Base-by-base conservation (phyloP, 2,329 filamentous ascomycete genomes). In the Biscogniauxia marginata region DNA sequence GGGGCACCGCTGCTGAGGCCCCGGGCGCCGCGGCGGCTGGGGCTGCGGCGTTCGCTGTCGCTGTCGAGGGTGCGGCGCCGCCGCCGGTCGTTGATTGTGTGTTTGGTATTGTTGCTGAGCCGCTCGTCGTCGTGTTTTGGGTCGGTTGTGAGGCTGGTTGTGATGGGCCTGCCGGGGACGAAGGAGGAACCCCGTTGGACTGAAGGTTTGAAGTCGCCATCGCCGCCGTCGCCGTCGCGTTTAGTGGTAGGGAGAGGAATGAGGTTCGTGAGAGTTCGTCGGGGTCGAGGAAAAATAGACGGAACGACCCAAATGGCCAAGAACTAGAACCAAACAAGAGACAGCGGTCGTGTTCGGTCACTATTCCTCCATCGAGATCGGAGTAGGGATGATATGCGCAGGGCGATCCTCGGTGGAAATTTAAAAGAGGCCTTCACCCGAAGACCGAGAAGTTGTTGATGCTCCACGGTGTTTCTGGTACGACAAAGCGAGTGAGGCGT, bases 111-210 rank as follows among this genome's bases (percentile, higher is more conserved):
- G 73, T 72, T 52, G 75, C 71, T 3, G 76, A 73, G 58, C 67
- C 55, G 58, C 60, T 58, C 52, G 54, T 39, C 19, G 56, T 22
- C 46, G 61, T 60, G 53, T 65, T 62, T 52, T 67, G 57, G 19
- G 65, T 68, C 1, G 65, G 60, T 49, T 69, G 64, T 1, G 66
- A 60, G 9, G 62, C 59, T 9, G 60, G 39, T 55, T 69, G 68
- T 63, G 73, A 63, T 61, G 64, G 52, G 19, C 65, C 72, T 25
- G 73, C 65, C 7, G 70, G 64, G 23, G 79, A 73, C 39, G 78
- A 70, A 19, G 73, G 57, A 1, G 76, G 70, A 21, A 80, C 72
- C 59, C 83, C 84, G 66, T 86, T 86, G 8, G 81, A 76, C 64
- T 85, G 82, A 7, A 81, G 74, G 25, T 63, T 60, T 8, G 71